Base-by-base conservation (phyloP, 176 grass and related monocot species). In the Tuctoria greenei region DNA sequence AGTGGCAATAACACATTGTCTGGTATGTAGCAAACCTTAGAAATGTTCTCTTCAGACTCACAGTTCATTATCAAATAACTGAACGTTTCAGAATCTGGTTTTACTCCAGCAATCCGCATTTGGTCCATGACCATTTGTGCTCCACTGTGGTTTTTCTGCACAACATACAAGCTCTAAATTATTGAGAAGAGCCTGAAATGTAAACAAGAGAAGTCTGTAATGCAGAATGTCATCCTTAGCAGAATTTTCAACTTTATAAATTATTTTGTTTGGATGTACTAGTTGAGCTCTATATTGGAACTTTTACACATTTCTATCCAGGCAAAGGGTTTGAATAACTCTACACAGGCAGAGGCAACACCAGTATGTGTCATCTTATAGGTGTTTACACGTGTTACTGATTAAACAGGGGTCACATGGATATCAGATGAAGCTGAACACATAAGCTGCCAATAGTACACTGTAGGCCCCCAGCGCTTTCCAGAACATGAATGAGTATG, bases 11-110 rank as follows among this genome's bases (percentile, higher is more conserved):
- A 67, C 25, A 73, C 73, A 62, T 11, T 43, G 72, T 79, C 24
- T 72, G 51, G 51, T 68, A 73, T n/a, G 21, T 78, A 44, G 38
- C 82, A 66, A 84, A 97, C 95, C 95, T 93, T 89, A 77, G 75
- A 83, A 73, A 97, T 88, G 71, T 88, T 82, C 56, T 91, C 80
- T 76, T 91, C 86, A 57, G 76, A 81, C 64, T 97, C 86, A 69
- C 88, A 93, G 76, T 93, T 93, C 57, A 31, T 54, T 63, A 97
- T 91, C 86, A 97, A 86, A 80, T 97, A 97, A 79, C 88, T 90
- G 72, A 82, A 93, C 80, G 95, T 97, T 69, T 90, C 91, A 52
- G 86, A 82, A 89, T 97, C 86, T 67, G 91, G 91, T 86, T 97
- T 89, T 67, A 97, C 70, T 89, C 85, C 81, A 64, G 79, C 81